Base-by-base conservation (phyloP, 768 basidiomycete genomes). In the Pisolithus tinctorius region DNA sequence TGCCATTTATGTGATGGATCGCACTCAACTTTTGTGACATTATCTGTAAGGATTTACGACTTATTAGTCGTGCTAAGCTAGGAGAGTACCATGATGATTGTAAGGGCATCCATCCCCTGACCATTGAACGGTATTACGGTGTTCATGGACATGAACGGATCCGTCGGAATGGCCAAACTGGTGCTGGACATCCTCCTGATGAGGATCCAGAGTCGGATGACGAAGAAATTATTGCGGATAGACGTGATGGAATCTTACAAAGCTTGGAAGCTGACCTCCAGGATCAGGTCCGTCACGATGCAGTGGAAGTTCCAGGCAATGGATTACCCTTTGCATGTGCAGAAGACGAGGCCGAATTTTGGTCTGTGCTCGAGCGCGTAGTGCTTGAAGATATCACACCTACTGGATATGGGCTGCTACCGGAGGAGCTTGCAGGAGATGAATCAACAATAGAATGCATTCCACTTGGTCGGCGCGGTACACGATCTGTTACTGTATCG, bases 111-210 rank as follows among this genome's bases (percentile, higher is more conserved):
- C 58, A 60, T 9, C 58, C 58, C 3, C 54, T 55, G 27, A 60
- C 57, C 4, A 52, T 60, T 4, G 47, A 55, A 9, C 45, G 25
- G 25, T 60, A 60, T 25, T 51, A 60, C 34, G 56, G 58, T 13
- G 54, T 53, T 45, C 41, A 47, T 30, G 56, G 39, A 4, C 2
- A 6, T 45, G 52, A 53, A n/a, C 45, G 16, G n/a, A 36, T 27
- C 26, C 42, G 10, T 38, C 27, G 3, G 37, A 47, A 9, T 36
- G 53, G 48, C 20, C 49, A 54, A 23, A 55, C 52, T 47, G 38
- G 54, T 47, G 54, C 54, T 14, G 53, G 54, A 13, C 51, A 55
- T 53, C 37, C 54, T n/a, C 30, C 25, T 9, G 46, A 55, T n/a
- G 17, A 55, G 29, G 47, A 43, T 23, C 17, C 27, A n/a, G 38